These are phyloP conservation scores for Acephala macrosclerotiorum DNA, from an alignment of 2,329 filamentous ascomycete genomes.

Conservation along the genomic window DNA sequence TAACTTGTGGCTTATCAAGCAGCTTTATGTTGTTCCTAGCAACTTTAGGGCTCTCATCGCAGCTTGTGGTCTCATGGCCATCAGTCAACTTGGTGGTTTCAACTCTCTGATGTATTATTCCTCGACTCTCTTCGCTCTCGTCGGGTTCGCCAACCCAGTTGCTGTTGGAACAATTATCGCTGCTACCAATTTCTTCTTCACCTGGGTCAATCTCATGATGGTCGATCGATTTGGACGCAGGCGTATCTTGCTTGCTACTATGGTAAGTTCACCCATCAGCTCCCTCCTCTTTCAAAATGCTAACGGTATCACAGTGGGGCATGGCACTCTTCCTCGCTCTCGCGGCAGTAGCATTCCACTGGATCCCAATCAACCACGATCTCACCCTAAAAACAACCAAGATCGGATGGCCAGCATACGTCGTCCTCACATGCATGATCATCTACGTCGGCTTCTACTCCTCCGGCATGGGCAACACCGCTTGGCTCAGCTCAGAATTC, in stretches of 20 bases:
- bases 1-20: slow-evolving; percentile 51
- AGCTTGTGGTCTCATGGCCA: slow-evolving; percentile 60
- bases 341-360: slow-evolving; percentile 59
- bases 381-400: slow-evolving; percentile 46
- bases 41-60: slow-evolving; percentile 54
- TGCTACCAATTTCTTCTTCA: slow-evolving; percentile 58
- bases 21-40: slow-evolving; percentile 52
- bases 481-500: slow-evolving; percentile 58
- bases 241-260: slow-evolving; percentile 53
- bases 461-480: slow-evolving; percentile 52
- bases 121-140: slow-evolving; percentile 52
- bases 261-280: slow-evolving; percentile 39
- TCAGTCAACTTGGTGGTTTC: slow-evolving; percentile 56
- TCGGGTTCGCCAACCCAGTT: slow-evolving; percentile 57
- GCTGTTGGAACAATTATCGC: slow-evolving; percentile 54
- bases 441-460: slow-evolving; percentile 60
- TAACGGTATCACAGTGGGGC: background rate
- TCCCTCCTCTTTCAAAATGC: background rate
- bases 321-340: slow-evolving; percentile 56
- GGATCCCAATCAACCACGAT: slow-evolving; percentile 54
- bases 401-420: slow-evolving; percentile 56
- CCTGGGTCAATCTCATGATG: slow-evolving; percentile 55
- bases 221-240: slow-evolving; percentile 56
- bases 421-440: slow-evolving; percentile 67
- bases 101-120: slow-evolving; percentile 55